Percentiles rank a stretch among this genome's conserved stretches.
These are phyloP conservation scores for Plasmodium ovale DNA, from an alignment of 169 alveolate genomes.

Conservation along the genomic window DNA sequence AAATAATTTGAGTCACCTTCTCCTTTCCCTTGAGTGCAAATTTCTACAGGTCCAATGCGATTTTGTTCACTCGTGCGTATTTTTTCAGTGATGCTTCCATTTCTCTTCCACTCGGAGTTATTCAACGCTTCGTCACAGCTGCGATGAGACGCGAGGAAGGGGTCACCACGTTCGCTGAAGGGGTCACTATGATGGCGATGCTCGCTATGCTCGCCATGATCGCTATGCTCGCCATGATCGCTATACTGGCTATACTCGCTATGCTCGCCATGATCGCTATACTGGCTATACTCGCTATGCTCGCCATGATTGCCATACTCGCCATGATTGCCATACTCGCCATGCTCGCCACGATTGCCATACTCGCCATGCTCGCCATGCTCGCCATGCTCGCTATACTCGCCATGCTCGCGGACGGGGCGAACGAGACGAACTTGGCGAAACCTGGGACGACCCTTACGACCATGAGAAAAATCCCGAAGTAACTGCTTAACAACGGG, in stretches of 20 bases:
- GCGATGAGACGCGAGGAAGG: no score
- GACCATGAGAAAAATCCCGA: neutral
- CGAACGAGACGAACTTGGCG: no score
- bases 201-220: neutral
- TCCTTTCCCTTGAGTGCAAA: neutral
- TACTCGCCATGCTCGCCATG: neutral
- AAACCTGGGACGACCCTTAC: neutral
- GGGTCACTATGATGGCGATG: neutral
- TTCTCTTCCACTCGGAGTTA: neutral
- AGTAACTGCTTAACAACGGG: constrained; percentile 13
- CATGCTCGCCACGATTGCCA: neutral
- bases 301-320: neutral
- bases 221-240: neutral
- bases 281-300: neutral
- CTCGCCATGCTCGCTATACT: neutral
- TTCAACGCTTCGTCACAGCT: neutral
- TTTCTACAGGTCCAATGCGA: neutral
- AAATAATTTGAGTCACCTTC: constrained; percentile 9
- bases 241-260: neutral
- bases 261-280: neutral
- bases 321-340: neutral
- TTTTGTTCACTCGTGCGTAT: neutral
- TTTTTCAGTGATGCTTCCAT: neutral
- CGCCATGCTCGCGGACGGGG: neutral
- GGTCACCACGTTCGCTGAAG: neutral